These are phyloP conservation scores for Petunia hybrid DNA, from an alignment of 305 asterid genomes.

Conservation along the genomic window DNA sequence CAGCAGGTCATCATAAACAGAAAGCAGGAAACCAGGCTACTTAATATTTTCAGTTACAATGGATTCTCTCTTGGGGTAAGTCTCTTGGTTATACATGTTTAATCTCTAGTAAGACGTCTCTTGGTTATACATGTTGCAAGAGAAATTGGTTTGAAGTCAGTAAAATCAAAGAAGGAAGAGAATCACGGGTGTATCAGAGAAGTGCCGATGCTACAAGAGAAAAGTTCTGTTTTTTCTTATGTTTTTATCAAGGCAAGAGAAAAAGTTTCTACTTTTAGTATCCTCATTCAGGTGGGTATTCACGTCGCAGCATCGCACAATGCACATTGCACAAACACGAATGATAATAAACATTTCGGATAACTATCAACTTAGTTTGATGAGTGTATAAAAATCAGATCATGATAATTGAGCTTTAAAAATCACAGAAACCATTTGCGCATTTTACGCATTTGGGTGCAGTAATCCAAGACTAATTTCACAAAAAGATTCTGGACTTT, in stretches of 20 bases:
- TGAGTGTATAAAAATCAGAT: not conserved
- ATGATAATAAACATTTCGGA: not conserved
- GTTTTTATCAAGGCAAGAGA: not conserved
- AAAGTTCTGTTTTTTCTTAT: no score
- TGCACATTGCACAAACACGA: not conserved
- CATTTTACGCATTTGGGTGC: not conserved
- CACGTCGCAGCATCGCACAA: not conserved
- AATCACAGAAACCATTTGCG: not conserved
- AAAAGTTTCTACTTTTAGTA: not conserved
- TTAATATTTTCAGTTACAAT: not conserved
- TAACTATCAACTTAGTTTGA: not conserved
- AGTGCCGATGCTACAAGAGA: not conserved
- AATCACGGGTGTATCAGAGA: not conserved
- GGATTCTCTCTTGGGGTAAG: not conserved
- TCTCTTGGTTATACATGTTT: not conserved
- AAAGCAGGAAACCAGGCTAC: not conserved
- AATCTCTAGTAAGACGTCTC: not conserved
- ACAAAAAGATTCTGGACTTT: not conserved
- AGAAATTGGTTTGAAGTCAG: not conserved
- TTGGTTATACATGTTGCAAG: slow-evolving; percentile 1
- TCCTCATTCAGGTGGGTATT: not conserved
- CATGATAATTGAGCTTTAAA: not conserved
- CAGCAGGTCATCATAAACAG: slow-evolving; percentile 1
- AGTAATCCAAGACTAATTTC: not conserved
- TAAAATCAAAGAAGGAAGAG: not conserved